These are phyloP conservation scores for Elsinoe perseae DNA, from an alignment of 2,329 filamentous ascomycete genomes.

Conservation along the genomic window DNA sequence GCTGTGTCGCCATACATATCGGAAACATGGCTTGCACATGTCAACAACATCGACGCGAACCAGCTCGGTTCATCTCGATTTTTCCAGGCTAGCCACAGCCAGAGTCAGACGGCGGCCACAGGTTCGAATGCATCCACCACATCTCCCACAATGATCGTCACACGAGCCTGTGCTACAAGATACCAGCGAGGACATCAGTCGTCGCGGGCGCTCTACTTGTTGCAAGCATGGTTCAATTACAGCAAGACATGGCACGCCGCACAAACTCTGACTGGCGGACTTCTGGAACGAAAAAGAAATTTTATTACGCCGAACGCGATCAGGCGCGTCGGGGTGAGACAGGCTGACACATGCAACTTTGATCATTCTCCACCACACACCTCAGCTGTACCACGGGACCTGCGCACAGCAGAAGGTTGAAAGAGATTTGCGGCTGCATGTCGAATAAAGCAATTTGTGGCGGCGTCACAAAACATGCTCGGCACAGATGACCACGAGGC, in stretches of 20 bases:
- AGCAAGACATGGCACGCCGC: not conserved
- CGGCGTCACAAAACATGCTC: not conserved
- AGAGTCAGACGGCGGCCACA: not conserved
- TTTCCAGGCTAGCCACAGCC: no score
- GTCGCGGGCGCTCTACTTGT: not conserved
- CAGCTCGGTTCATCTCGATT: not conserved
- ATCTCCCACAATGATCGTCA: not conserved
- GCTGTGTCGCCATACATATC: not conserved
- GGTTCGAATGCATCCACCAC: not conserved
- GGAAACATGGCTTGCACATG: not conserved
- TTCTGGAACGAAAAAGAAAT: constrained; percentile 3
- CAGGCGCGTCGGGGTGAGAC: constrained; percentile 9
- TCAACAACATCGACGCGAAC: not conserved
- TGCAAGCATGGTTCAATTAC: not conserved
- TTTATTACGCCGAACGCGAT: not conserved
- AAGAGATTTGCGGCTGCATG: not conserved
- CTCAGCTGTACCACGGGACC: not conserved
- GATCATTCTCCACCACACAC: constrained; percentile 1
- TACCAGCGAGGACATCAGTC: not conserved
- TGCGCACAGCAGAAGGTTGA: not conserved
- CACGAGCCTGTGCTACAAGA: not conserved
- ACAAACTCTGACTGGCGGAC: not conserved
- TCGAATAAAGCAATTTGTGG: constrained; percentile 2
- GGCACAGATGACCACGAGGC: constrained; percentile 1
- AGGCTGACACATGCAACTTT: constrained; percentile 10